Evolutionary conservation across 371 early-diverging fungal genomes (phyloP).

Genomic region (Capillidium heterosporum): DNA sequence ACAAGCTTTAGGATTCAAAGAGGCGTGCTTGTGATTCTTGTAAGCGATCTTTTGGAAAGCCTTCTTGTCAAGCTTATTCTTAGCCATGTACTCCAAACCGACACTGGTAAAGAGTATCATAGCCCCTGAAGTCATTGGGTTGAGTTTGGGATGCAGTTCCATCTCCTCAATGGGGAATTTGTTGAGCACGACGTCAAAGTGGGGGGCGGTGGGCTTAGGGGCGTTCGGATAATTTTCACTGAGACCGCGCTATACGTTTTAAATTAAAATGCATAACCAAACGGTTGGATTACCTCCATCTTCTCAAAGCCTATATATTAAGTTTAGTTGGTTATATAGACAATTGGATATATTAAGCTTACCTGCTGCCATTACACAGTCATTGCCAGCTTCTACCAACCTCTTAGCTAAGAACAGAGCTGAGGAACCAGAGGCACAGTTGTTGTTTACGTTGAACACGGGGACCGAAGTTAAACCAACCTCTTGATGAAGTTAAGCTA

Average conservation of each 20-base stretch:
- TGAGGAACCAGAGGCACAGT: constrained; percentile 60
- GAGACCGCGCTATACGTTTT: constrained; percentile 41
- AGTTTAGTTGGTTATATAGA: no score
- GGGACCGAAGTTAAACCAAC: constrained; percentile 18
- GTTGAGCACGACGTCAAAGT: neutral
- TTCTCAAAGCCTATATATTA: neutral
- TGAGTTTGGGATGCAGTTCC: neutral
- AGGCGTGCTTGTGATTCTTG: neutral
- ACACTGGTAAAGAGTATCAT: neutral
- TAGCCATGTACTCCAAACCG: neutral
- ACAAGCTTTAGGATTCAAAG: neutral
- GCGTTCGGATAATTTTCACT: neutral
- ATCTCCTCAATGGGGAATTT: neutral
- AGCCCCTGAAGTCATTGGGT: neutral
- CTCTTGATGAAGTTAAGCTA: constrained; percentile 6
- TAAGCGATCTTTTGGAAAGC: neutral
- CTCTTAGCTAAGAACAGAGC: constrained; percentile 53
- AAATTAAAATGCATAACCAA: constrained; percentile 59
- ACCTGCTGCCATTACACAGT: neutral
- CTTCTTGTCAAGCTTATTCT: neutral
- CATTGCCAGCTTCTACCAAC: constrained; percentile 33
- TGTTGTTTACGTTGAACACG: constrained; percentile 58
- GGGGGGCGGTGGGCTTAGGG: neutral
- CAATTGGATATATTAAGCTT: no score
- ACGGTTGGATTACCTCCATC: constrained; percentile 20